These are phyloP conservation scores for Torulaspora indica DNA, from an alignment of 805 yeast species.

Conservation along the genomic window DNA sequence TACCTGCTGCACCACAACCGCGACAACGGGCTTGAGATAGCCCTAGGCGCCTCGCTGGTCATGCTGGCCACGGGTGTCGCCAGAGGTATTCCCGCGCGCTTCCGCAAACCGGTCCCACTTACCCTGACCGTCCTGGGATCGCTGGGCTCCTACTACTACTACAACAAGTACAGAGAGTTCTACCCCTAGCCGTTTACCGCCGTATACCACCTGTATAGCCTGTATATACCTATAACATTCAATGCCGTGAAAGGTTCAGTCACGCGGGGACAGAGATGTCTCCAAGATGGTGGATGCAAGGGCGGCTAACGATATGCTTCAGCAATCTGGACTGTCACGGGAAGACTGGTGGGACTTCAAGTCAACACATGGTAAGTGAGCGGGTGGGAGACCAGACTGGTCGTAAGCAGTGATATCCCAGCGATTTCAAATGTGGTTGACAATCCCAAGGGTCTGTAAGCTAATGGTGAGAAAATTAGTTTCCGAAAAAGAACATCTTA, in stretches of 20 bases:
- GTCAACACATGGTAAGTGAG: no score
- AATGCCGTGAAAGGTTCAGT: no score
- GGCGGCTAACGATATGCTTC: no score
- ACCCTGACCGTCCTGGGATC: constrained; percentile 59
- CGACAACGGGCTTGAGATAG: constrained; percentile 77
- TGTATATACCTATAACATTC: not conserved
- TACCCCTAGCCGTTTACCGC: constrained; percentile 33
- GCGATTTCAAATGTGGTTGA: no score
- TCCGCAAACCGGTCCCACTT: constrained; percentile 73
- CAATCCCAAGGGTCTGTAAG: no score
- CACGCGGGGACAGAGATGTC: no score
- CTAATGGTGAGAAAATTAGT: no score
- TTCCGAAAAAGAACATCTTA: not conserved
- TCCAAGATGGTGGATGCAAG: no score
- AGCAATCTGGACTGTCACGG: no score
- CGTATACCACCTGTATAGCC: not conserved
- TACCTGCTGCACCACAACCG: constrained; percentile 67
- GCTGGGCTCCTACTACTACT: constrained; percentile 61
- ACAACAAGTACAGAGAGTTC: constrained; percentile 69
- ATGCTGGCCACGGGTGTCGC: constrained; percentile 68
- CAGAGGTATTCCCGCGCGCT: constrained; percentile 55
- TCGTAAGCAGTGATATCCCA: no score
- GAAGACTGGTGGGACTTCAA: no score
- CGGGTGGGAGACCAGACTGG: no score
- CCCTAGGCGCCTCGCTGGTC: constrained; percentile 64